phyloP scores from a whole-genome alignment of 2,329 filamentous ascomycete species.

The Coniella vitis region DNA sequence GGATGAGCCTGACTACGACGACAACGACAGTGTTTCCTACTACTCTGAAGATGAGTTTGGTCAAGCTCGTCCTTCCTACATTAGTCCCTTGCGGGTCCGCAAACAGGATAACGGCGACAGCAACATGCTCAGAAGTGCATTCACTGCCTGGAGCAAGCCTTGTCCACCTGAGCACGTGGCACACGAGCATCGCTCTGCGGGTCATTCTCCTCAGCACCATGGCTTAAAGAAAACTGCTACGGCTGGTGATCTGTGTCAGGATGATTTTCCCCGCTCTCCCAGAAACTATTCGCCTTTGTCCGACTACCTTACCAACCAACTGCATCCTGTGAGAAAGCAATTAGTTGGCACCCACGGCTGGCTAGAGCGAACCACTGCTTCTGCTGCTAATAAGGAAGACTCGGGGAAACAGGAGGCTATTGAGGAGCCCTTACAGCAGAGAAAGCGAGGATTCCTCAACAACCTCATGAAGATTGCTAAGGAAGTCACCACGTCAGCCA shows the following conservation, averaged over 20 bases:
- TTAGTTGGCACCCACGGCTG: constrained; percentile 51
- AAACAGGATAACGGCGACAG: constrained; percentile 15
- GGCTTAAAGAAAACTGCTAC: constrained; percentile 15
- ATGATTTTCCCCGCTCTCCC: constrained; percentile 8
- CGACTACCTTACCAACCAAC: constrained; percentile 34
- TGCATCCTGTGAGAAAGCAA: constrained; percentile 39
- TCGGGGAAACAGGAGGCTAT: constrained; percentile 5
- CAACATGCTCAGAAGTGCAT: constrained; percentile 5
- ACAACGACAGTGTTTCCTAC: constrained; percentile 23
- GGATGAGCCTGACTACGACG: neutral
- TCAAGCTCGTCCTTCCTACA: constrained; percentile 13
- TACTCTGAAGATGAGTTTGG: constrained; percentile 26
- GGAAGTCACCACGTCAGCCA: constrained; percentile 31
- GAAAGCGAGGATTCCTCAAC: constrained; percentile 37
- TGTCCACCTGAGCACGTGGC: constrained; percentile 2
- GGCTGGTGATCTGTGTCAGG: constrained; percentile 10
- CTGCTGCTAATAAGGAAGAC: constrained; percentile 17
- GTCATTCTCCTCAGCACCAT: neutral
- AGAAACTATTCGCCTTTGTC: constrained; percentile 36
- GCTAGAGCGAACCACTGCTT: constrained; percentile 41
- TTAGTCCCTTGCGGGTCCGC: constrained; percentile 24
- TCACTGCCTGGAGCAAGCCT: constrained; percentile 1
- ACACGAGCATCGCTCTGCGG: neutral
- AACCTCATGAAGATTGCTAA: constrained; percentile 47
- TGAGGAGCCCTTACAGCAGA: constrained; percentile 19